Evolutionary conservation across 768 basidiomycete species (phyloP).

Genomic region (Clathrus columnatus): DNA sequence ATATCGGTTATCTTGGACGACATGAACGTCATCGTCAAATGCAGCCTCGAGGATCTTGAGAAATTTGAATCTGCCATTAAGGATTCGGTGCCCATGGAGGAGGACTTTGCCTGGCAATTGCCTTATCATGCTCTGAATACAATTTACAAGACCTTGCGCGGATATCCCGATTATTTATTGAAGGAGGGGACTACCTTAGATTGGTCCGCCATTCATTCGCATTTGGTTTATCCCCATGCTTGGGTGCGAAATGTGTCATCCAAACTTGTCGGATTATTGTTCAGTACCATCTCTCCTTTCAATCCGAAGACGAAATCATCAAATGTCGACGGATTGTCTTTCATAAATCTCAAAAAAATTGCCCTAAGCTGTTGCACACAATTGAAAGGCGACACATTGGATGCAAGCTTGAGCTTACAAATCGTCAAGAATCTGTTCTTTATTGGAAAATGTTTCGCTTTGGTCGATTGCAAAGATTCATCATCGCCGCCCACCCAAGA

Average conservation of each 20-base stretch:
- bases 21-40: slow-evolving; percentile 38
- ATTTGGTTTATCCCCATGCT: slow-evolving; percentile 83
- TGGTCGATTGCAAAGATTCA: background rate
- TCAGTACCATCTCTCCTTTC: slow-evolving; percentile 39
- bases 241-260: slow-evolving; percentile 86
- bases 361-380: slow-evolving; percentile 69
- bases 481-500: slow-evolving; percentile 22
- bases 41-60: slow-evolving; percentile 34
- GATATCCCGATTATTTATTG: slow-evolving; percentile 25
- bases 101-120: slow-evolving; percentile 67
- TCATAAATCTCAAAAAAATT: slow-evolving; percentile 50
- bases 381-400: slow-evolving; percentile 73
- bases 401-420: slow-evolving; percentile 66
- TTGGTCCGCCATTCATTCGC: slow-evolving; percentile 55
- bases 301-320: slow-evolving; percentile 25
- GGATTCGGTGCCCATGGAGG: slow-evolving; percentile 36
- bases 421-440: slow-evolving; percentile 90
- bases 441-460: slow-evolving; percentile 71
- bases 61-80: slow-evolving; percentile 31
- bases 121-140: slow-evolving; percentile 73
- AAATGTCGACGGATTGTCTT: slow-evolving; percentile 40
- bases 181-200: slow-evolving; percentile 28
- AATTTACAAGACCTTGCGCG: slow-evolving; percentile 50
- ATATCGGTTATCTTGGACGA: slow-evolving; percentile 47
- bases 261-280: slow-evolving; percentile 65